These are phyloP conservation scores for Diaporthe nobilis DNA, from an alignment of 2,329 filamentous ascomycete genomes.

Conservation along the genomic window DNA sequence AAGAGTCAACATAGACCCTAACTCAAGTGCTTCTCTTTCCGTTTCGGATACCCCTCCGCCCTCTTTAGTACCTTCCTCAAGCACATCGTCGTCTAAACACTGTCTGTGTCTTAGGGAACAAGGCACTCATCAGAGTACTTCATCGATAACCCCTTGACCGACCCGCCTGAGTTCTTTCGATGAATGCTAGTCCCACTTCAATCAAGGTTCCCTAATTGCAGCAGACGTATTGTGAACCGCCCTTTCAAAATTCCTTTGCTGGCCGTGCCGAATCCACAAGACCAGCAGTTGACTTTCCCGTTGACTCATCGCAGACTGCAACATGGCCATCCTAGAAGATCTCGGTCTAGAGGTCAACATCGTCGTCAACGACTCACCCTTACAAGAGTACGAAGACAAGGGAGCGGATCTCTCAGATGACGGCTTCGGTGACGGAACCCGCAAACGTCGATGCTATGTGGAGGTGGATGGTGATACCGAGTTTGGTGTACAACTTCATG, in stretches of 20 bases:
- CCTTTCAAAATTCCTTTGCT: not conserved
- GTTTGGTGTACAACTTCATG: slow-evolving; percentile 44
- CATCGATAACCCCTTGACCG: too few relatives aligned
- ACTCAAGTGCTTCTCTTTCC: not conserved
- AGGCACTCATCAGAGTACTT: not conserved
- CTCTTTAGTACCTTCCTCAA: too few relatives aligned
- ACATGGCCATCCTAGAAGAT: slow-evolving; percentile 17
- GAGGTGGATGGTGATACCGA: slow-evolving; percentile 47
- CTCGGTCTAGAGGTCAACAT: slow-evolving; percentile 22
- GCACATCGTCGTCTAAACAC: not conserved
- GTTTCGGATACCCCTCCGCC: too few relatives aligned
- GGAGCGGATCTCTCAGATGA: slow-evolving; percentile 23
- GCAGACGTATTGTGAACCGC: not conserved
- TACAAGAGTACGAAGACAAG: slow-evolving; percentile 15
- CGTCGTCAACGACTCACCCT: not conserved
- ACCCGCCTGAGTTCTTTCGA: not conserved
- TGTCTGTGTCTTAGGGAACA: too few relatives aligned
- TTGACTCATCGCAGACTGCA: not conserved
- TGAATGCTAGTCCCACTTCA: not conserved
- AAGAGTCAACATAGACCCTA: not conserved
- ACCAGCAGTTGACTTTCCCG: not conserved
- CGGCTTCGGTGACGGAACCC: not conserved
- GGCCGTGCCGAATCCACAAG: not conserved
- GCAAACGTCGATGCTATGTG: slow-evolving; percentile 45
- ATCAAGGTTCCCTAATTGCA: not conserved